A percentile compares a stretch with the other conserved stretches of the same genome.
Conservation (phyloP, 140 eudicot genomes). For the Cichorium intybus region DNA sequence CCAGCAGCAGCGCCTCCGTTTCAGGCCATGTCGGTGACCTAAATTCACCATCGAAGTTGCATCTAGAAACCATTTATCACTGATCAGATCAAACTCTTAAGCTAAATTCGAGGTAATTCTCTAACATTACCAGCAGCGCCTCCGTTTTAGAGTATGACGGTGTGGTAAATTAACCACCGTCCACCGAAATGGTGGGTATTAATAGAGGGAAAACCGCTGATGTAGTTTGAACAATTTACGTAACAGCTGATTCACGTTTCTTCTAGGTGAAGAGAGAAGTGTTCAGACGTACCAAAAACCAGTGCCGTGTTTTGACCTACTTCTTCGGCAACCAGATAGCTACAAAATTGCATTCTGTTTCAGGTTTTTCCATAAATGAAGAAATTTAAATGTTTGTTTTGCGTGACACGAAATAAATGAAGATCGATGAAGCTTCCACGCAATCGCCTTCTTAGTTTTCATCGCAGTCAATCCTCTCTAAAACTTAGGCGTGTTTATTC, state of each 20-base stretch:
- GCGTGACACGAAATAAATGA: neutral
- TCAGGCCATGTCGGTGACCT: neutral
- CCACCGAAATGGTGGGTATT: neutral
- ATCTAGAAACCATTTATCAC: no score
- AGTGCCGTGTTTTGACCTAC: constrained; percentile 27
- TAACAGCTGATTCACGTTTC: constrained; percentile 6
- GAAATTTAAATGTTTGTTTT: neutral
- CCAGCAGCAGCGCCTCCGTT: neutral
- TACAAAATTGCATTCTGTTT: neutral
- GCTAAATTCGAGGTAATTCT: no score
- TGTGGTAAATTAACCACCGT: no score
- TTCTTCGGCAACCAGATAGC: constrained; percentile 1
- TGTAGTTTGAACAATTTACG: constrained; percentile 14
- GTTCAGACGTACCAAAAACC: neutral
- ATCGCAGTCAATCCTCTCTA: neutral
- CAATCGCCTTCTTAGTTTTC: neutral
- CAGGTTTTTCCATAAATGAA: neutral
- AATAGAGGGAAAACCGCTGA: constrained; percentile 11
- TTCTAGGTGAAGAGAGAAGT: constrained; percentile 1
- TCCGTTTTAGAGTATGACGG: no score
- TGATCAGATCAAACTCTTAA: no score
- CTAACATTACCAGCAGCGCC: no score
- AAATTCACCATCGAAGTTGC: no score
- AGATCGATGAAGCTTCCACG: constrained; percentile 23
- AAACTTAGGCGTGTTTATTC: no score